Conservation (phyloP, 164 flowering plant species). For the Kalanchoe fedtschenkoi region DNA sequence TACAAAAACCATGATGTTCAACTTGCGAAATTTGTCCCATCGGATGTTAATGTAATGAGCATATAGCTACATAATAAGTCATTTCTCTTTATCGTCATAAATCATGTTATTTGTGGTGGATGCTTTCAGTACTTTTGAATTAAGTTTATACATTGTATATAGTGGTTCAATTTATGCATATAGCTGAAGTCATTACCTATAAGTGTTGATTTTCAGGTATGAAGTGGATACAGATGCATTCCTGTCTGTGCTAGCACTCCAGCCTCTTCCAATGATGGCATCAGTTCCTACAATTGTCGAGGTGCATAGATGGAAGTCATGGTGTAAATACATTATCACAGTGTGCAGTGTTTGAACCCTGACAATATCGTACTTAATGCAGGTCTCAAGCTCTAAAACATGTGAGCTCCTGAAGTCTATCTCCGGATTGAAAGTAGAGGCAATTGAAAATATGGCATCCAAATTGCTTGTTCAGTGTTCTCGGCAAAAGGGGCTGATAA, state of each 20-base stretch:
- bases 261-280: slow-evolving; percentile 63
- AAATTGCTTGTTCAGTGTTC: slow-evolving; percentile 97
- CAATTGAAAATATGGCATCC: slow-evolving; percentile 91
- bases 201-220: slow-evolving; percentile 39
- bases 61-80: too few relatives aligned
- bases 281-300: slow-evolving; percentile 86
- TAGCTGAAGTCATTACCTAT: neutral
- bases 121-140: too few relatives aligned
- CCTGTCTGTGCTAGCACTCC: slow-evolving; percentile 88
- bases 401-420: slow-evolving; percentile 86
- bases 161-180: neutral
- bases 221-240: slow-evolving; percentile 96
- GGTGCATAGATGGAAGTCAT: slow-evolving; percentile 28
- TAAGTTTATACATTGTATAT: neutral
- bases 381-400: slow-evolving; percentile 82
- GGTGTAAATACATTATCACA: neutral
- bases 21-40: too few relatives aligned
- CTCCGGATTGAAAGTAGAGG: slow-evolving; percentile 76
- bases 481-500: slow-evolving; percentile 91
- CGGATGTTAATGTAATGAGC: too few relatives aligned
- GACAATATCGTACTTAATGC: slow-evolving; percentile 13
- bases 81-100: too few relatives aligned
- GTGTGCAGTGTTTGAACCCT: neutral
- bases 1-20: too few relatives aligned
- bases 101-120: too few relatives aligned